These are phyloP conservation scores for Sporothrix dimorphospora DNA, from an alignment of 2,329 filamentous ascomycete genomes.

Conservation along the genomic window DNA sequence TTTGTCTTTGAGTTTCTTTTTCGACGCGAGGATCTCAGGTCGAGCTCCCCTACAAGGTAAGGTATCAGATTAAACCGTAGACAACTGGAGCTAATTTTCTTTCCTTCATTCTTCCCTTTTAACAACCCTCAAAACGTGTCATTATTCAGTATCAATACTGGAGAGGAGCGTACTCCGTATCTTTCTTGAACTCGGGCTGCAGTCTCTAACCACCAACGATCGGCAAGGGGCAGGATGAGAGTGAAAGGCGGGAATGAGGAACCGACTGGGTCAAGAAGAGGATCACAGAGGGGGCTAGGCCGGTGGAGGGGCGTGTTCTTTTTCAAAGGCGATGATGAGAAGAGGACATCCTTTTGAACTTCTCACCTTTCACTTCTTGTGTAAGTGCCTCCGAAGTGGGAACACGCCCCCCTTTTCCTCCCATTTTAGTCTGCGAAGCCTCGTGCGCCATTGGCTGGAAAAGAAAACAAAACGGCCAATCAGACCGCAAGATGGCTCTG, in stretches of 20 bases:
- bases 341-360: neutral
- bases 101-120: too few species aligned
- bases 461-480: conserved; percentile 27
- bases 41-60: too few species aligned
- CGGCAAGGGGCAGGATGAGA: neutral
- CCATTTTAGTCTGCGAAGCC: conserved; percentile 21
- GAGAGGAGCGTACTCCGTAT: too few species aligned
- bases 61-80: too few species aligned
- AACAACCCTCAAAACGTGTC: too few species aligned
- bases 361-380: neutral
- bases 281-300: neutral
- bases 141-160: too few species aligned
- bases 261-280: neutral
- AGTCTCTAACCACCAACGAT: neutral
- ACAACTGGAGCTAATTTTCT: too few species aligned
- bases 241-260: neutral
- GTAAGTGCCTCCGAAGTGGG: neutral
- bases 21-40: too few species aligned
- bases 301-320: neutral
- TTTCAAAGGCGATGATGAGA: neutral
- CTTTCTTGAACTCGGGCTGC: too few species aligned
- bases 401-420: conserved; percentile 21
- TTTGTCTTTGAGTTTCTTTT: too few species aligned
- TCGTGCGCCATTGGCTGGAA: conserved; percentile 30
- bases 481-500: neutral